Base-by-base conservation (phyloP, 1,284 basidiomycete genomes). In the Malassezia furfur region DNA sequence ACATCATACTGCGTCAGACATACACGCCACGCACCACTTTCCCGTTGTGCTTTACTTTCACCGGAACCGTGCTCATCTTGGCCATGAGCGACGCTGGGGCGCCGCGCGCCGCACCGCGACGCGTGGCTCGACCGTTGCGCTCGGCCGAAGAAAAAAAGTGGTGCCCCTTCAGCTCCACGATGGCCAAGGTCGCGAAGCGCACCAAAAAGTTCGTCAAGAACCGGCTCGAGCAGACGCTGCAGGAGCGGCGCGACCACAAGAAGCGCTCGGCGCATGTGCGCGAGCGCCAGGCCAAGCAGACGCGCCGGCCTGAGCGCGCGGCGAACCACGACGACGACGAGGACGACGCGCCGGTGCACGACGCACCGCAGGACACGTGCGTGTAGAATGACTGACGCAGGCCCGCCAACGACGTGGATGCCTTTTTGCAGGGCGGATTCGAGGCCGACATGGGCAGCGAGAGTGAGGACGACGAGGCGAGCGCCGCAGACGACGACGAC, bases 31-130 rank as follows among this genome's bases (percentile, higher is more conserved):
- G 50, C 41, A 65, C 64, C 44, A 68, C 40, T 77, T 90, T 91
- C 57, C 90, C 91, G 31, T 87, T 83, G 76, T 96, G 90, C 76
- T 96, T 96, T 75, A 96, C 82, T 65, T 85, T 83, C 25, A 96
- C 88, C 54, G 65, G 62, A 32, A 76, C 54, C 22, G 71, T 53
- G 25, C 68, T 54, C 74, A 75, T 76, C 53, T 72, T 71, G 44
- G 65, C 66, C 69, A 73, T 72, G 21, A 38, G 47, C 43, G 14
- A 28, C 15, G 9, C 40, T 15, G 43, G 25, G 17, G 37, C 5
- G 40, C 3, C 28, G 28, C 34, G 31, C 28, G 43, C 32, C 19
- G 37, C 5, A 31, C 3, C 28, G 28, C 34, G 31, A 35, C 50
- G 39, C 50, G 39, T 32, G 12, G 37, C 25, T 17, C 21, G 40